phyloP scores from a whole-genome alignment of 2,329 filamentous ascomycete genomes.

The Stachybotrys chlorohalonatus region DNA sequence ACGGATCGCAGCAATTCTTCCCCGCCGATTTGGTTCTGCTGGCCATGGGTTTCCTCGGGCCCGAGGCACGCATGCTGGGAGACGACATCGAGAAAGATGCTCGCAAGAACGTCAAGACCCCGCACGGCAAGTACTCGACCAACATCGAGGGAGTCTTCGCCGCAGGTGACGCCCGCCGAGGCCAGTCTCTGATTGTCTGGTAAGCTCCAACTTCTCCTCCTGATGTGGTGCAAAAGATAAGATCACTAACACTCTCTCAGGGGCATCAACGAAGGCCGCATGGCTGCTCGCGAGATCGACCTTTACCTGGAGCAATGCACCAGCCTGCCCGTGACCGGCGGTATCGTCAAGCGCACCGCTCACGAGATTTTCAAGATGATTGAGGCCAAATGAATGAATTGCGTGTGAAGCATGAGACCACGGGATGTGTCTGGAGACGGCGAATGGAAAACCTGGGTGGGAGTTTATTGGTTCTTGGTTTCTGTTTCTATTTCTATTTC shows the following conservation, averaged over 20 bases:
- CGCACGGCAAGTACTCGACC: conserved; percentile 78
- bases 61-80: conserved; percentile 79
- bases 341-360: conserved; percentile 79
- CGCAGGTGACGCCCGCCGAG: conserved; percentile 88
- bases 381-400: conserved; percentile 1
- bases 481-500: too few relatives aligned
- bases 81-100: conserved; percentile 85
- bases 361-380: conserved; percentile 50
- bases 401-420: neutral
- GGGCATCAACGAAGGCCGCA: conserved; percentile 96
- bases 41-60: conserved; percentile 95
- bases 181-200: conserved; percentile 95
- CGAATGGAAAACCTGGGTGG: neutral
- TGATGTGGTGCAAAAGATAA: neutral
- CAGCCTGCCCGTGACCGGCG: conserved; percentile 79
- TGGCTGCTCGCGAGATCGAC: conserved; percentile 87
- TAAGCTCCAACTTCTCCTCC: conserved; percentile 33
- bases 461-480: neutral
- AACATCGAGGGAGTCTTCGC: conserved; percentile 86
- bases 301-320: conserved; percentile 74
- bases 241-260: conserved; percentile 33
- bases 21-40: conserved; percentile 87
- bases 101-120: conserved; percentile 94
- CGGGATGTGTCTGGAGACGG: neutral
- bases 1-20: conserved; percentile 92